Evolutionary conservation across 257 asterid genomes (phyloP).

Genomic region (Solanum medicagineum): DNA sequence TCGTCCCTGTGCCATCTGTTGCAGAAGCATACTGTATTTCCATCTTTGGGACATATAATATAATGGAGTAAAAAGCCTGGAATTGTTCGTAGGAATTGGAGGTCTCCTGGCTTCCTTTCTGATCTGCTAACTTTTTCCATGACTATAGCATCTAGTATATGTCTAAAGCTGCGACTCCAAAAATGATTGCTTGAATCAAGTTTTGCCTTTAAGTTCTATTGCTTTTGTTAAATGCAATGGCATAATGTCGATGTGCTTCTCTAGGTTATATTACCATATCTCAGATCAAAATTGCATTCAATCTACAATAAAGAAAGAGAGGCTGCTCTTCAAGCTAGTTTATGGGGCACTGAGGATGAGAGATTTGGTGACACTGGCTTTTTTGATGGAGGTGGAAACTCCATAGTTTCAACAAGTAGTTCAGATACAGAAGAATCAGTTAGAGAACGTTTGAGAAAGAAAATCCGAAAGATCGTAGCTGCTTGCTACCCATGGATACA

Average conservation of each 20-base stretch:
- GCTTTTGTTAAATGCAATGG: background rate
- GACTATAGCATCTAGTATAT: background rate
- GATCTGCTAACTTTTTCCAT: background rate
- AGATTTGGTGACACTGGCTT: slow-evolving; percentile 37
- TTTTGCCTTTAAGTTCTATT: background rate
- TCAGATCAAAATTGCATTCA: slow-evolving; percentile 77
- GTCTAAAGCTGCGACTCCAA: background rate
- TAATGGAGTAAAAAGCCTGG: background rate
- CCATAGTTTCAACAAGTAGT: slow-evolving; percentile 29
- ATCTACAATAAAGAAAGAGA: slow-evolving; percentile 84
- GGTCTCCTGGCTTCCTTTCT: background rate
- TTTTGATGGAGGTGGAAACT: slow-evolving; percentile 25
- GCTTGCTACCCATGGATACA: slow-evolving; percentile 93
- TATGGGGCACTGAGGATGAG: slow-evolving; percentile 83
- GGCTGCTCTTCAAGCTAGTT: slow-evolving; percentile 88
- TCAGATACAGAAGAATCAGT: slow-evolving; percentile 39
- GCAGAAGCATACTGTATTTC: background rate
- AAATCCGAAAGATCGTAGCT: slow-evolving; percentile 50
- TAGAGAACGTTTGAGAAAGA: slow-evolving; percentile 39
- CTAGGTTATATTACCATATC: slow-evolving; percentile 79
- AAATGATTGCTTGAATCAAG: background rate
- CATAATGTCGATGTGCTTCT: slow-evolving; percentile 5
- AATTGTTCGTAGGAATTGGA: background rate
- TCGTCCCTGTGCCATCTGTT: background rate
- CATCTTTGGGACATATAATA: background rate